Conservation (phyloP, 306 rosid genomes). For the Medicago arabica region DNA sequence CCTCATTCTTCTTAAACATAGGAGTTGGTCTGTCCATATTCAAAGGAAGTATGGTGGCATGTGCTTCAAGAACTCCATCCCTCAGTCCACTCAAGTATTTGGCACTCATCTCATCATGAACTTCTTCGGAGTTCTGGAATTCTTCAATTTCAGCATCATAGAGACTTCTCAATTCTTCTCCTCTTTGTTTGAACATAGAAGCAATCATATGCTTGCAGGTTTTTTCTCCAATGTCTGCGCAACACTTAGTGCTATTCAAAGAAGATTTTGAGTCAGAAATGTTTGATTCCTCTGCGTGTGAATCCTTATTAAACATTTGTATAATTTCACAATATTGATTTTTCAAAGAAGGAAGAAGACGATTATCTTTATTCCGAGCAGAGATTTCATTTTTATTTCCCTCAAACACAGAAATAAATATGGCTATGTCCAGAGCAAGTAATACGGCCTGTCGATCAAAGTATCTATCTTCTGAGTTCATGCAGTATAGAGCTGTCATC, state of each 20-base stretch:
- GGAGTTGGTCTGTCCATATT: background rate
- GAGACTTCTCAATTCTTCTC: background rate
- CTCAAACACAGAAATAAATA: background rate
- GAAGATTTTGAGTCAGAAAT: background rate
- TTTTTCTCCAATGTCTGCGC: background rate
- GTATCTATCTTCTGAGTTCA: too few relatives aligned
- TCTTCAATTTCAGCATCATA: background rate
- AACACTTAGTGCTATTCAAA: background rate
- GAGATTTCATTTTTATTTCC: background rate
- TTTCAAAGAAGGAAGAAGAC: too few relatives aligned
- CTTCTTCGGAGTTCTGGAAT: background rate
- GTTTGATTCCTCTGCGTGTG: background rate
- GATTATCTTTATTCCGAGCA: background rate
- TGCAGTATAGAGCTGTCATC: too few relatives aligned
- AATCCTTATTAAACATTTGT: too few relatives aligned
- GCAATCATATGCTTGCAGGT: background rate
- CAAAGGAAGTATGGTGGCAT: background rate
- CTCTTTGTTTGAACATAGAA: background rate
- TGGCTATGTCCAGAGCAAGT: background rate
- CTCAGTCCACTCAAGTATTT: constrained; percentile 9
- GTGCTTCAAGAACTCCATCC: constrained; percentile 13
- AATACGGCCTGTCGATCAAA: too few relatives aligned
- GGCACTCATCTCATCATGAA: background rate
- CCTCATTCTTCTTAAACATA: background rate
- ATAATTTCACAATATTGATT: too few relatives aligned